Conservation (phyloP, 495 filamentous ascomycete genomes). For the Aspergillus mulundensis region DNA sequence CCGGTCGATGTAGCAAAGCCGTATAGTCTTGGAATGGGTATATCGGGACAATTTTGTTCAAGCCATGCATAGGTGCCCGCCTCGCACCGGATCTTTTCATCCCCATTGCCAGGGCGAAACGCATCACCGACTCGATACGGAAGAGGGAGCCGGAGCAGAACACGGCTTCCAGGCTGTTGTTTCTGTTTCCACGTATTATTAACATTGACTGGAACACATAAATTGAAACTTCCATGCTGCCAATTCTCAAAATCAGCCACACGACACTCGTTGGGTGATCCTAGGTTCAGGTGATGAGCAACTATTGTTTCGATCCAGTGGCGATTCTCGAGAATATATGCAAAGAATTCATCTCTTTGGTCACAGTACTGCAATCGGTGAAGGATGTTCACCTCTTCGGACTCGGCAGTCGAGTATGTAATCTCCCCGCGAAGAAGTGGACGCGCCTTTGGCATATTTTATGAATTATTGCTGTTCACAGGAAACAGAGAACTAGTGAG, state of each 20-base stretch:
- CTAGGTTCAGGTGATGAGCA: slow-evolving; percentile 18
- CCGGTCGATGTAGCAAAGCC: slow-evolving; percentile 31
- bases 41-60: slow-evolving; percentile 27
- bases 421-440: background rate
- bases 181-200: background rate
- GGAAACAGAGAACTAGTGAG: too few relatives aligned
- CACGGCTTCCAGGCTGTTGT: slow-evolving; percentile 14
- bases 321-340: slow-evolving; percentile 1
- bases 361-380: background rate
- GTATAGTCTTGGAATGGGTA: slow-evolving; percentile 32
- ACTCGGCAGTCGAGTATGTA: background rate
- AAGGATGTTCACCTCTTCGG: background rate
- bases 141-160: slow-evolving; percentile 35
- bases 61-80: slow-evolving; percentile 37
- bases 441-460: too few relatives aligned
- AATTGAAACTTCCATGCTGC: slow-evolving; percentile 39
- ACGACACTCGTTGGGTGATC: slow-evolving; percentile 16
- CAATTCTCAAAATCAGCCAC: slow-evolving; percentile 28
- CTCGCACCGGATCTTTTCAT: slow-evolving; percentile 39
- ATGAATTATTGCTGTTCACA: too few relatives aligned
- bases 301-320: slow-evolving; percentile 22
- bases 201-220: slow-evolving; percentile 36
- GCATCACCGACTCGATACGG: slow-evolving; percentile 35
- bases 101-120: slow-evolving; percentile 30
- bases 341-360: slow-evolving; percentile 10